These are phyloP conservation scores for Zygosaccharomyces sapae DNA, from an alignment of 1,139 yeast species.

Conservation along the genomic window DNA sequence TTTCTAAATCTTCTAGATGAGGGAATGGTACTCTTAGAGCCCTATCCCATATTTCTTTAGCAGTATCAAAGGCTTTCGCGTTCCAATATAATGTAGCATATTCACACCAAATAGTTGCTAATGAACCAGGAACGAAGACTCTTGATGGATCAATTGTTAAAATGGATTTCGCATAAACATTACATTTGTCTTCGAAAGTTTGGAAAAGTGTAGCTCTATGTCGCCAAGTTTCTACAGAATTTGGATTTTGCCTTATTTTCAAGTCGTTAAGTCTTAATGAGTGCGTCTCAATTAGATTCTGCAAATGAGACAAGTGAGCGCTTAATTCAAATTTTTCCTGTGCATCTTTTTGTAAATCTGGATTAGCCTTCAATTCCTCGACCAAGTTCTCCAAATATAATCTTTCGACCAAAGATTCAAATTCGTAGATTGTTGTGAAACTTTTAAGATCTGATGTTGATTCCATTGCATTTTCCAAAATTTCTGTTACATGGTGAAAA, in stretches of 20 bases:
- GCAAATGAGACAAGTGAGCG: constrained; percentile 49
- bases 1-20: constrained; percentile 59
- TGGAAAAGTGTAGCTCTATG: constrained; percentile 49
- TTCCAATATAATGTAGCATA: constrained; percentile 65
- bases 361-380: constrained; percentile 30
- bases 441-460: constrained; percentile 53
- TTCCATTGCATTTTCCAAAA: constrained; percentile 32
- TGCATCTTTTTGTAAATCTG: constrained; percentile 13
- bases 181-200: constrained; percentile 44
- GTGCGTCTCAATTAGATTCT: constrained; percentile 52
- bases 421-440: constrained; percentile 61
- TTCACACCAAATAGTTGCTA: constrained; percentile 61
- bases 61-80: constrained; percentile 53
- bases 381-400: constrained; percentile 41
- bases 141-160: constrained; percentile 61
- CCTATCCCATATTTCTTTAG: constrained; percentile 58
- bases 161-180: constrained; percentile 64
- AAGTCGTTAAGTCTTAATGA: constrained; percentile 61
- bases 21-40: constrained; percentile 70
- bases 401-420: constrained; percentile 62
- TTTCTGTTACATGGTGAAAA: constrained; percentile 44
- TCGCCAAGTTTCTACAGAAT: constrained; percentile 67
- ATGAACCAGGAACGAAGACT: constrained; percentile 41
- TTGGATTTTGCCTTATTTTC: constrained; percentile 55
- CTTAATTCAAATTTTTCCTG: constrained; percentile 35